Percentiles rank a stretch among this genome's conserved stretches.
Conservation (phyloP, 202 grass and related monocot genomes). For the Bolboschoenoplectus hybrid region DNA sequence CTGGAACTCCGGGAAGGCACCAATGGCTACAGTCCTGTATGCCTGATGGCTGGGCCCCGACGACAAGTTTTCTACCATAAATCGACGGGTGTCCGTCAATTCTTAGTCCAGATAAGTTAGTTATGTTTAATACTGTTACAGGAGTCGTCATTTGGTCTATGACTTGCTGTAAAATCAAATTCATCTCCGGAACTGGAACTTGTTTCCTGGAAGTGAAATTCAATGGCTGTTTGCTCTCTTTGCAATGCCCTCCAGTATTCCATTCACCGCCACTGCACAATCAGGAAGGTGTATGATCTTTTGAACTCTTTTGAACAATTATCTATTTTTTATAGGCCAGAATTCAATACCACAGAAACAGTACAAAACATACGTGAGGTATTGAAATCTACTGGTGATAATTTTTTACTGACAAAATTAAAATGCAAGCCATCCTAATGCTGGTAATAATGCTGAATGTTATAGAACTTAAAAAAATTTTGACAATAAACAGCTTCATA, state of each 20-base stretch:
- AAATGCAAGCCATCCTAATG: background rate
- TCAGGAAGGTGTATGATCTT: background rate
- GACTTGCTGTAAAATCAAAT: constrained; percentile 62
- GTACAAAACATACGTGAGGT: background rate
- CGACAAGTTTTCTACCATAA: constrained; percentile 57
- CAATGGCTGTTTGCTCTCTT: constrained; percentile 57
- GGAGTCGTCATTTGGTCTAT: constrained; percentile 62
- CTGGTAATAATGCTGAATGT: background rate
- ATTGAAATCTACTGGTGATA: background rate
- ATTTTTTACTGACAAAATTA: constrained; percentile 1
- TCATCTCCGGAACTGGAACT: constrained; percentile 46
- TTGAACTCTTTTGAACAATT: background rate
- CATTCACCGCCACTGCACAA: constrained; percentile 74
- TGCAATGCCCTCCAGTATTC: constrained; percentile 93
- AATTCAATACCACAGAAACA: background rate
- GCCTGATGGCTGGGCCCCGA: constrained; percentile 22
- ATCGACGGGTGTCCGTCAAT: constrained; percentile 85
- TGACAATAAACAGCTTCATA: constrained; percentile 24
- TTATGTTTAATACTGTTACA: constrained; percentile 83
- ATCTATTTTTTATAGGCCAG: constrained; percentile 5
- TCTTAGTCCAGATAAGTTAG: constrained; percentile 70
- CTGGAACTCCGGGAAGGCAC: constrained; percentile 93
- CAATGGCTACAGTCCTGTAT: constrained; percentile 93
- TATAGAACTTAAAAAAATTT: constrained; percentile 9
- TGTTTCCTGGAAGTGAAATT: constrained; percentile 47